Evolutionary conservation across 805 yeast genomes (phyloP).

Genomic region (Ogataea naganishii): DNA sequence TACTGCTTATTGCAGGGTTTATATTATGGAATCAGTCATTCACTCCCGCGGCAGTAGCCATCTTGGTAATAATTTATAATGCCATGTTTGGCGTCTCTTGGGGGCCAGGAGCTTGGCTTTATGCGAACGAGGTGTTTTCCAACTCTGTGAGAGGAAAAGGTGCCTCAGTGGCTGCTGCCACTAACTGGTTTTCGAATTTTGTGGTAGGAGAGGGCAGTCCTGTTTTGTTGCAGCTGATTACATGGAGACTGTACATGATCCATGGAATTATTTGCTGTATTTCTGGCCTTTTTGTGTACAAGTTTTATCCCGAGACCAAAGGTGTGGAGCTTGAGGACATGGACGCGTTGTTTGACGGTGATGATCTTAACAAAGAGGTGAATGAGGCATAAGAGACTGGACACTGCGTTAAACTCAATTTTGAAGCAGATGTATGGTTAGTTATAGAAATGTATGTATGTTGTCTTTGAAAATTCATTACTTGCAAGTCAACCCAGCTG

Average conservation of each 20-base stretch:
- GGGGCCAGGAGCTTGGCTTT: constrained; percentile 89
- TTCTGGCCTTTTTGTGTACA: constrained; percentile 34
- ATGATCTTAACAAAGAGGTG: not conserved
- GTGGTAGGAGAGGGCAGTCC: constrained; percentile 91
- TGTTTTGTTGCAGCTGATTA: constrained; percentile 60
- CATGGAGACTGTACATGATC: constrained; percentile 71
- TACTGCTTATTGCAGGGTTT: constrained; percentile 54
- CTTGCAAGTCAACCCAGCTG: no score
- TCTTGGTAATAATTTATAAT: constrained; percentile 66
- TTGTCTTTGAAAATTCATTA: no score
- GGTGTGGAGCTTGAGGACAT: constrained; percentile 46
- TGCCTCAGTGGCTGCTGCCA: constrained; percentile 78
- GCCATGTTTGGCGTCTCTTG: constrained; percentile 82
- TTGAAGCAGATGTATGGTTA: no score
- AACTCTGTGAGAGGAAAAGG: constrained; percentile 77
- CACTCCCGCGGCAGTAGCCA: constrained; percentile 67
- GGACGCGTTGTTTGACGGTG: constrained; percentile 37
- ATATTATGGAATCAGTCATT: constrained; percentile 37
- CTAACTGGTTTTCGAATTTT: constrained; percentile 87
- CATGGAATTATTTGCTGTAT: constrained; percentile 62
- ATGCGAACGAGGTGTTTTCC: constrained; percentile 79
- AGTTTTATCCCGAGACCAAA: constrained; percentile 44
- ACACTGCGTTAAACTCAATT: no score
- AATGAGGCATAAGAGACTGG: no score
- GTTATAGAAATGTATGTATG: no score